A percentile compares a stretch with the other conserved stretches of the same genome.
Evolutionary conservation across 805 yeast species (phyloP).

Genomic region (Kockiozyma suomiensis): DNA sequence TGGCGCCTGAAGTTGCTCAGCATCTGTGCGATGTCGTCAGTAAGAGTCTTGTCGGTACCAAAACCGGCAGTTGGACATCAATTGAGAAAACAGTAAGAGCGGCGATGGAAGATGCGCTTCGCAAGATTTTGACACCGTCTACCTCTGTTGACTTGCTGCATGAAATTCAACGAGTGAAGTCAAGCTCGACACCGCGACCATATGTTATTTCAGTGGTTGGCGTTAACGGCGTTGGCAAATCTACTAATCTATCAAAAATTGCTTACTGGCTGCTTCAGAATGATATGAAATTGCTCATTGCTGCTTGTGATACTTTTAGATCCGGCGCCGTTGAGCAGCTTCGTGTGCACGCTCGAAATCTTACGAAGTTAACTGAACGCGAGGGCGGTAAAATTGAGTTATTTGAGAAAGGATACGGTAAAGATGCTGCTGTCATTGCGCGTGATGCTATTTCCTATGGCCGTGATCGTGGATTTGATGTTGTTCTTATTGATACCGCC

Average conservation of each 20-base stretch:
- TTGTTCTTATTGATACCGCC: slow-evolving; percentile 93
- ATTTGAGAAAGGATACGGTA: slow-evolving; percentile 95
- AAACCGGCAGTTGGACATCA: slow-evolving; percentile 72
- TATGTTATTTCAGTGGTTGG: slow-evolving; percentile 97
- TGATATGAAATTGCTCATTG: slow-evolving; percentile 79
- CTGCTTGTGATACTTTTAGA: slow-evolving; percentile 97
- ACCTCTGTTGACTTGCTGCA: slow-evolving; percentile 84
- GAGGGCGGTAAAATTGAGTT: slow-evolving; percentile 63
- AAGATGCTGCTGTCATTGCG: slow-evolving; percentile 95
- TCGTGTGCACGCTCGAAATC: slow-evolving; percentile 86
- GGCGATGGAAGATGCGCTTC: slow-evolving; percentile 57
- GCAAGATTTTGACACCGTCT: slow-evolving; percentile 82
- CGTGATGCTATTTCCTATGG: slow-evolving; percentile 87
- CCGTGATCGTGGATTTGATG: slow-evolving; percentile 66
- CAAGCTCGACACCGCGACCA: slow-evolving; percentile 51
- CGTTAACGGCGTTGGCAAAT: slow-evolving; percentile 97
- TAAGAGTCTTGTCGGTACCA: slow-evolving; percentile 68
- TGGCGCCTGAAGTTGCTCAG: slow-evolving; percentile 86
- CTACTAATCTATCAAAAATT: slow-evolving; percentile 89
- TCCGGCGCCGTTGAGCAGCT: slow-evolving; percentile 99
- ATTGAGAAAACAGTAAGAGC: slow-evolving; percentile 69
- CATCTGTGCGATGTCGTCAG: slow-evolving; percentile 71
- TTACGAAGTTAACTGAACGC: slow-evolving; percentile 65
- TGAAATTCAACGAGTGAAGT: slow-evolving; percentile 58
- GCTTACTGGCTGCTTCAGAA: slow-evolving; percentile 96